A percentile compares a stretch with the other conserved stretches of the same genome.
phyloP scores from a whole-genome alignment of 305 asterid genomes.

The Fraxinus xanthoxyloides region DNA sequence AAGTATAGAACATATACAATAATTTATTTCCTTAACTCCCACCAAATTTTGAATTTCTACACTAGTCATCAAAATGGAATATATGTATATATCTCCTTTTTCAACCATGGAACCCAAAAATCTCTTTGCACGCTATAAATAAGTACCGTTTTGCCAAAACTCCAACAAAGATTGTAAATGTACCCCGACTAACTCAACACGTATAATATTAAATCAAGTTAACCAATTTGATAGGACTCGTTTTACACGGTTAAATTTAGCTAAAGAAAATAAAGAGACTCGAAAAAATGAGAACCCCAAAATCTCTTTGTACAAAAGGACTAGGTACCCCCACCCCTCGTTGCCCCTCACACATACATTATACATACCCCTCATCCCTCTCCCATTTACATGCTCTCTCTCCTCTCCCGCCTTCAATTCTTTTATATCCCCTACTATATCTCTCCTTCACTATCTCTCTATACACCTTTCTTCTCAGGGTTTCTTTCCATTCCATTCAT shows the following conservation, averaged over 20 bases:
- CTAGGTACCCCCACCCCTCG: not conserved
- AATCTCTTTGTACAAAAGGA: not conserved
- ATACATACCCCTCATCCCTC: not conserved
- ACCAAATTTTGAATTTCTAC: not conserved
- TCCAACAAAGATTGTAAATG: not conserved
- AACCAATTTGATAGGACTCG: not conserved
- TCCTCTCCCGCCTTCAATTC: slow-evolving; percentile 11
- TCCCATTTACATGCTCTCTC: not conserved
- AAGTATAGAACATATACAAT: not conserved
- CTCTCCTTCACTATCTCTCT: slow-evolving; percentile 26
- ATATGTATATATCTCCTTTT: not conserved
- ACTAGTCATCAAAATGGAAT: not conserved
- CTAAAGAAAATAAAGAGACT: not conserved
- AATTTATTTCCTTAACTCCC: not conserved
- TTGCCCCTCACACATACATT: not conserved
- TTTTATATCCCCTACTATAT: slow-evolving; percentile 27
- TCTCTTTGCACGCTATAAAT: not conserved
- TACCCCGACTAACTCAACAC: not conserved
- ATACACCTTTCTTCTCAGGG: not conserved
- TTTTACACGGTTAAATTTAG: not conserved
- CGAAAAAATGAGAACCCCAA: not conserved
- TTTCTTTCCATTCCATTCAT: slow-evolving; percentile 6
- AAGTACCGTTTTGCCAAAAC: not conserved
- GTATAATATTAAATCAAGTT: not conserved
- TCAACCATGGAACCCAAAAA: not conserved